A percentile compares a stretch with the other conserved stretches of the same genome.
phyloP scores from a whole-genome alignment of 202 grass and related monocot genomes.

The Panicum hallii region DNA sequence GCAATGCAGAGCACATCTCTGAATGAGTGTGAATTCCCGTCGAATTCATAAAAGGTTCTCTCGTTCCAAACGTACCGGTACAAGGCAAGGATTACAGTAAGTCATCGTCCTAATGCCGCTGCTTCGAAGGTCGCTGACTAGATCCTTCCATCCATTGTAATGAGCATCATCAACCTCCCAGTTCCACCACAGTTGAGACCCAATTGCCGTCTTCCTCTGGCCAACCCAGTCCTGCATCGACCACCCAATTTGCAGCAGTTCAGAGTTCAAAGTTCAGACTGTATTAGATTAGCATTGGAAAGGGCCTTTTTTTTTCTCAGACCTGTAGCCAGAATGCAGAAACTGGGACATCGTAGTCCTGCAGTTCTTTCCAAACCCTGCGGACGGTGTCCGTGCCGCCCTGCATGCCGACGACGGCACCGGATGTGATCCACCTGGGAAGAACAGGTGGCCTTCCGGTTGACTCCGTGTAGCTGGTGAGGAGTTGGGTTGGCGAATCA shows the following conservation, averaged over 20 bases:
- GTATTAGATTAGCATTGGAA: background rate
- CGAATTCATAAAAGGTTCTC: background rate
- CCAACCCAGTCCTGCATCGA: conserved; percentile 87
- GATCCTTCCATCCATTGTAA: conserved; percentile 79
- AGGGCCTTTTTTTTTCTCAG: background rate
- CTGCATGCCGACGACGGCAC: conserved; percentile 87
- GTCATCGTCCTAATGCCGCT: conserved; percentile 68
- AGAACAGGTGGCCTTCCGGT: conserved; percentile 81
- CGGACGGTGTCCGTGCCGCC: conserved; percentile 77
- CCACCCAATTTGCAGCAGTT: background rate
- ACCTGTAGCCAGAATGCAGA: conserved; percentile 96
- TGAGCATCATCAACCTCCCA: conserved; percentile 78
- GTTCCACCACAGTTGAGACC: conserved; percentile 97
- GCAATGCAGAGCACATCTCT: background rate
- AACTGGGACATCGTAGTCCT: conserved; percentile 74
- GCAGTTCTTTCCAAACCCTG: conserved; percentile 70
- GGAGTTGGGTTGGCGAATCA: conserved; percentile 68
- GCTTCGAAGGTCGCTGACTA: conserved; percentile 57
- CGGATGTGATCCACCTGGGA: conserved; percentile 86
- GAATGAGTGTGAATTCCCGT: background rate
- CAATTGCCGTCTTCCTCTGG: conserved; percentile 89
- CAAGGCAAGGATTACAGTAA: conserved; percentile 94
- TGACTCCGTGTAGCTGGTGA: conserved; percentile 73
- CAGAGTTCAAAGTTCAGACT: conserved; percentile 13
- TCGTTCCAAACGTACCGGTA: conserved; percentile 50